phyloP scores from a whole-genome alignment of 306 rosid species.

The Chamaecrista fasciculata region DNA sequence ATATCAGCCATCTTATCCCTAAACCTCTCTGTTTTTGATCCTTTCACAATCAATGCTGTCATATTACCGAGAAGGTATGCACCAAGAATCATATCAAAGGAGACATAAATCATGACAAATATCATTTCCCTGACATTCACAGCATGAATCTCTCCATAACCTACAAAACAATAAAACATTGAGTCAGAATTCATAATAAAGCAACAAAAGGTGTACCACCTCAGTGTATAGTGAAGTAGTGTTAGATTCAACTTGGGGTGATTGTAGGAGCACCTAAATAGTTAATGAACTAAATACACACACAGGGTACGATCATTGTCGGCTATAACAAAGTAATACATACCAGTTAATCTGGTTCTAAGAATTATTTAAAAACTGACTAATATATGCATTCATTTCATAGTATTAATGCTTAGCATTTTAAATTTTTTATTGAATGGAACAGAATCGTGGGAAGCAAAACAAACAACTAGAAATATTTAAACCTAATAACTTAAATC shows the following conservation, averaged over 20 bases:
- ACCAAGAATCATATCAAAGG: conserved; percentile 73
- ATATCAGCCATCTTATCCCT: conserved; percentile 63
- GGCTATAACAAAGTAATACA: neutral
- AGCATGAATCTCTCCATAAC: conserved; percentile 71
- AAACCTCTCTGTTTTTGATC: conserved; percentile 66
- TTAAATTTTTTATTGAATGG: neutral
- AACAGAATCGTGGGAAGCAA: neutral
- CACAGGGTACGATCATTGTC: neutral
- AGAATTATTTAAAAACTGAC: neutral
- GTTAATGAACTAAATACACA: neutral
- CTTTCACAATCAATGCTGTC: conserved; percentile 63
- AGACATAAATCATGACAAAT: conserved; percentile 65
- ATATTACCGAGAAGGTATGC: conserved; percentile 72
- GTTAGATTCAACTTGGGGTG: neutral
- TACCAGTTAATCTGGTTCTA: neutral
- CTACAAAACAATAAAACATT: conserved; percentile 28
- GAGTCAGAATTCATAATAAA: neutral
- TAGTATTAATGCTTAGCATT: neutral
- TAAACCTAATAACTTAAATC: neutral
- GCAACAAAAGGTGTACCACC: neutral
- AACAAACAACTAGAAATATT: neutral
- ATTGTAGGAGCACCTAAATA: neutral
- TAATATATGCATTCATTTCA: neutral
- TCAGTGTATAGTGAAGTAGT: neutral
- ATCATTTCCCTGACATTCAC: conserved; percentile 75